Evolutionary conservation across 139 green algal species (phyloP).

Genomic region (Coelastrella sp.): DNA sequence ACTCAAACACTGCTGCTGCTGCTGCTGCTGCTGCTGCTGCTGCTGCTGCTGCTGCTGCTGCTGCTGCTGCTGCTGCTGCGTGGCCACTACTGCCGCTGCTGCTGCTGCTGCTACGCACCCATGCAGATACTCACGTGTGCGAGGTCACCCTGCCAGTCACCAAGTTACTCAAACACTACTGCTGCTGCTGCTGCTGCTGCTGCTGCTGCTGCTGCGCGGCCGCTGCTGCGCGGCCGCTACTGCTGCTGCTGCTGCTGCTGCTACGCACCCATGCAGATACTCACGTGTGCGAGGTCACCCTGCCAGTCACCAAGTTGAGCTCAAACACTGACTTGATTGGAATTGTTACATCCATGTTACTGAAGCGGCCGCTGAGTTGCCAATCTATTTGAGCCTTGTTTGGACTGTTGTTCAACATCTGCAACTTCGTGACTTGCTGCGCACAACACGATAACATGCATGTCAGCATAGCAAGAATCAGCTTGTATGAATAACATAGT

Average conservation of each 20-base stretch:
- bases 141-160: constrained; percentile 75
- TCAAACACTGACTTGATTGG: constrained; percentile 51
- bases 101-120: background rate
- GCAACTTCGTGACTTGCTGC: constrained; percentile 58
- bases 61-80: no score
- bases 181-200: no score
- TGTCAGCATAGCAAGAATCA: no score
- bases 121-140: constrained; percentile 39
- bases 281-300: constrained; percentile 61
- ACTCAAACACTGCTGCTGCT: constrained; percentile 41
- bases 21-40: constrained; percentile 53
- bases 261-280: background rate
- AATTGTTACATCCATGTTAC: constrained; percentile 15
- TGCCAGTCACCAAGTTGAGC: constrained; percentile 83
- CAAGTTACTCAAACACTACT: constrained; percentile 72
- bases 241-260: background rate
- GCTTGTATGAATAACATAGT: no score
- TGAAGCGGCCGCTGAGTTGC: constrained; percentile 59
- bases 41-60: no score
- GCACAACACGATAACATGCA: no score
- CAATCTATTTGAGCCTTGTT: constrained; percentile 63
- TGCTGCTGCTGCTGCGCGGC: constrained; percentile 48
- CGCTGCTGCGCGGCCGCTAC: no score
- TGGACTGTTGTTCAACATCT: constrained; percentile 70
- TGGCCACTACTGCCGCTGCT: background rate